Base-by-base conservation (phyloP, 2,329 filamentous ascomycete species). In the Ceratocystis destructans region DNA sequence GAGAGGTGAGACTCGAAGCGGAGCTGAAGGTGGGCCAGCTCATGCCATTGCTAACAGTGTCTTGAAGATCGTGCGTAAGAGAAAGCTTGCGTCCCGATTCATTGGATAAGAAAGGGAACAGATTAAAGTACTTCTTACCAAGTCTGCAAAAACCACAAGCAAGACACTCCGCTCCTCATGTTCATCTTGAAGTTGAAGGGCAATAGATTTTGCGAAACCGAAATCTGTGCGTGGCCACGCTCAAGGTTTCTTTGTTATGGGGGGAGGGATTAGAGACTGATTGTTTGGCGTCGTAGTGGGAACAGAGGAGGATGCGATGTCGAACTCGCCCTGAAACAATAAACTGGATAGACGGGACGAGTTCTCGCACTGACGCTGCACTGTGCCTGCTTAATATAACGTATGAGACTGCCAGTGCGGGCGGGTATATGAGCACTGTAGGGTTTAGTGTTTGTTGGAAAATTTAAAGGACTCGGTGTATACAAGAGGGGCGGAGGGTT, bases 201-300 rank as follows among this genome's bases (percentile, higher is more conserved):
- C 28, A 59, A 20, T 17, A 5, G 7, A 2, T 31, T 25, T 59
- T 37, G 15, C 53, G 15, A 59, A 59, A 20, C 53, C 20, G 53
- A 25, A 59, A 59, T 59, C 53, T 59, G 53, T 57, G 53, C 53
- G 7, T 25, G 22, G 7, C 15, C 25, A 6, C 15, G 53, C 28
- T 33, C 8, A 37, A 2, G 53, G 53, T n/a, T 20, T 59, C 17
- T 59, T 33, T 59, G 25, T 37, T 37, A 41, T 10, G 53, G 22
- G 17, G 15, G 17, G 8, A 53, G 48, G 48, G 48, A 28, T 53
- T 25, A 37, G 28, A 59, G 28, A 12, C n/a, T 33, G 53, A 37
- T 59, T 59, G 53, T 33, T 59, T 59, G 53, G 53, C 53, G 53
- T 59, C n/a, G 53, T 25, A 59, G 53, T 33, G 25, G 28, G 53